phyloP scores from a whole-genome alignment of 208 protist species.

The Trypanosoma mega region DNA sequence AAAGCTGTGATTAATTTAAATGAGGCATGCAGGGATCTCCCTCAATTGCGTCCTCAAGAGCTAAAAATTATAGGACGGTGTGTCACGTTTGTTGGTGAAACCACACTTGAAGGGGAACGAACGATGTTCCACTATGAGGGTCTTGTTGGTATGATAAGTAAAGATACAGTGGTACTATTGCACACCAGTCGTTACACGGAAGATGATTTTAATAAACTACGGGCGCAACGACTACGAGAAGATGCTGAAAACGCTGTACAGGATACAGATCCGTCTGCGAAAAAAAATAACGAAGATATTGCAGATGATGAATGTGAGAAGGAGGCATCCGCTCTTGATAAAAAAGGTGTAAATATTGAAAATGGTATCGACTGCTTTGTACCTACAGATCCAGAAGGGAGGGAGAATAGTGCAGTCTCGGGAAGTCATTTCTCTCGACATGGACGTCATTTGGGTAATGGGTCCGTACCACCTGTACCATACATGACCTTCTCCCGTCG shows the following conservation, averaged over 20 bases:
- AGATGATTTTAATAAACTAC: conserved; percentile 42
- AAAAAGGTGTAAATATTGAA: no score
- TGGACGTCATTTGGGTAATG: background rate
- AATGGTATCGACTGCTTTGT: conserved; percentile 9
- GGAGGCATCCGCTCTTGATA: no score
- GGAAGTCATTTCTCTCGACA: background rate
- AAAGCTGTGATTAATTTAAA: conserved; percentile 47
- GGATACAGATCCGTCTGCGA: background rate
- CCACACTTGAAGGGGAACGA: conserved; percentile 40
- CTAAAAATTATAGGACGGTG: conserved; percentile 81
- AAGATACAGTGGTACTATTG: conserved; percentile 78
- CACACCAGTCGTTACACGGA: conserved; percentile 65
- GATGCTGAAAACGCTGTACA: background rate
- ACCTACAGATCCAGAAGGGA: background rate
- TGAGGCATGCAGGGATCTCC: conserved; percentile 59
- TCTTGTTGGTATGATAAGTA: conserved; percentile 67
- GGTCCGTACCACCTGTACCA: conserved; percentile 54
- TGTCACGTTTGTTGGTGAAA: conserved; percentile 71
- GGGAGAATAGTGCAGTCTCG: background rate
- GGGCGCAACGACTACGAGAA: background rate
- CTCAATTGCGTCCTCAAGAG: conserved; percentile 50
- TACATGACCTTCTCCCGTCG: conserved; percentile 75
- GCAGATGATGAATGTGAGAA: background rate
- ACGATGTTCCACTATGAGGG: conserved; percentile 65
- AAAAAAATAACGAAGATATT: background rate